Evolutionary conservation across 257 asterid genomes (phyloP).

Genomic region (Nicotiana otophora): DNA sequence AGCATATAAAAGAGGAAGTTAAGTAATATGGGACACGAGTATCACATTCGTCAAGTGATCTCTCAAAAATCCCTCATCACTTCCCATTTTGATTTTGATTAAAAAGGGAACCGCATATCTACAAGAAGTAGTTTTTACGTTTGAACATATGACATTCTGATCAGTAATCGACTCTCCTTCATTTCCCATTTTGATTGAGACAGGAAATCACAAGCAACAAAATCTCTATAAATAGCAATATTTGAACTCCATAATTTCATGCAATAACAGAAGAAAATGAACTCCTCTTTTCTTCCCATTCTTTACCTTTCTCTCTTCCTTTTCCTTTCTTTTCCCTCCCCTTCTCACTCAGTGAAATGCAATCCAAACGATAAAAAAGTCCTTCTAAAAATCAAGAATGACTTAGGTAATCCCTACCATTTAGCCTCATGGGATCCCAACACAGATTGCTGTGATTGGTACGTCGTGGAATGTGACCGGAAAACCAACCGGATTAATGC

Average conservation of each 20-base stretch:
- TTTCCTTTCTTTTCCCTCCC: slow-evolving; percentile 10
- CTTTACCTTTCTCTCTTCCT: slow-evolving; percentile 2
- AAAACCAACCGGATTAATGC: slow-evolving; percentile 35
- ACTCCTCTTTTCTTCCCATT: background rate
- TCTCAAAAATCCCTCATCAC: too few species aligned
- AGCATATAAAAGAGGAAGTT: background rate
- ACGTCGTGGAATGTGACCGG: slow-evolving; percentile 31
- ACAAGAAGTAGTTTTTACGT: too few species aligned
- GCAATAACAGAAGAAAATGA: background rate
- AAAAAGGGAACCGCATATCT: too few species aligned
- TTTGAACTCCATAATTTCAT: background rate
- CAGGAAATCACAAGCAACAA: too few species aligned
- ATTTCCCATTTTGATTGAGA: too few species aligned
- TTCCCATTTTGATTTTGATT: too few species aligned
- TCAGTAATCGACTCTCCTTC: too few species aligned
- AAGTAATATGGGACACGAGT: too few species aligned
- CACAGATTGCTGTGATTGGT: slow-evolving; percentile 57
- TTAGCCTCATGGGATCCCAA: slow-evolving; percentile 50
- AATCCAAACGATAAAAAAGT: slow-evolving; percentile 53
- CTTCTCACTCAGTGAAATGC: slow-evolving; percentile 25
- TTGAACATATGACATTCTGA: too few species aligned
- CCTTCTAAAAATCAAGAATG: slow-evolving; percentile 49
- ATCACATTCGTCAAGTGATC: too few species aligned
- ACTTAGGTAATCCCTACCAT: slow-evolving; percentile 38
- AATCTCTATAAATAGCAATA: background rate